Evolutionary conservation across 1,284 basidiomycete species (phyloP).

Genomic region (Ceratobasidium sp.): DNA sequence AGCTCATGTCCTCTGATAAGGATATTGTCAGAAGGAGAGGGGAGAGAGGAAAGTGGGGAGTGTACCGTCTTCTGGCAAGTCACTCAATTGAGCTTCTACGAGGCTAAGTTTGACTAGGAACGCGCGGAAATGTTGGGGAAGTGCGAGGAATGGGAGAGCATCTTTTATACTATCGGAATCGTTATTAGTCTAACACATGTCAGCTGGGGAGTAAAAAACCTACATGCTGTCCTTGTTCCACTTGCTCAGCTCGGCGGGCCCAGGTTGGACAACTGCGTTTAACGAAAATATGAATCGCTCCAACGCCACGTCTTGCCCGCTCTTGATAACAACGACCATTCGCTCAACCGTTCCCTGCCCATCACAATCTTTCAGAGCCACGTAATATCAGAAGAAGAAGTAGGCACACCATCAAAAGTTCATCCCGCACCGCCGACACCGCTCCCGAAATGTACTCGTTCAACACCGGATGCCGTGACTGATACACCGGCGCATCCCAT

Average conservation of each 20-base stretch:
- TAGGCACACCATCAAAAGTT: slow-evolving; percentile 70
- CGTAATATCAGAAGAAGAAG: background rate
- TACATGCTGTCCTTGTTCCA: slow-evolving; percentile 55
- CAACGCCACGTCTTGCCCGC: slow-evolving; percentile 63
- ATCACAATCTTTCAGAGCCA: background rate
- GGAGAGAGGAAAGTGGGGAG: background rate
- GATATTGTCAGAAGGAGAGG: slow-evolving; percentile 4
- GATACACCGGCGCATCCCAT: slow-evolving; percentile 89
- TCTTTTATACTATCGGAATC: slow-evolving; percentile 66
- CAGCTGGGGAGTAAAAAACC: slow-evolving; percentile 25
- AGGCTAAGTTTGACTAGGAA: slow-evolving; percentile 86
- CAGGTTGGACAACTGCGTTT: slow-evolving; percentile 66
- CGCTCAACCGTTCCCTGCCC: slow-evolving; percentile 75
- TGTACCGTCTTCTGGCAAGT: slow-evolving; percentile 62
- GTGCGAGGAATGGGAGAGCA: slow-evolving; percentile 69
- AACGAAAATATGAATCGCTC: slow-evolving; percentile 75
- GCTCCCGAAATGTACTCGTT: slow-evolving; percentile 89
- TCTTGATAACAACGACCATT: slow-evolving; percentile 81
- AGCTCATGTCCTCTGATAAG: slow-evolving; percentile 75
- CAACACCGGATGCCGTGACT: slow-evolving; percentile 87
- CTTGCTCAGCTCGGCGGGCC: slow-evolving; percentile 62
- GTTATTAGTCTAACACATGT: slow-evolving; percentile 18
- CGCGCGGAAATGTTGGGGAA: slow-evolving; percentile 83
- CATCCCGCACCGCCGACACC: slow-evolving; percentile 76
- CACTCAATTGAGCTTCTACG: slow-evolving; percentile 79